Conservation (phyloP, 1,139 yeast genomes). For the Hyphopichia wangnamkhiaoensis region DNA sequence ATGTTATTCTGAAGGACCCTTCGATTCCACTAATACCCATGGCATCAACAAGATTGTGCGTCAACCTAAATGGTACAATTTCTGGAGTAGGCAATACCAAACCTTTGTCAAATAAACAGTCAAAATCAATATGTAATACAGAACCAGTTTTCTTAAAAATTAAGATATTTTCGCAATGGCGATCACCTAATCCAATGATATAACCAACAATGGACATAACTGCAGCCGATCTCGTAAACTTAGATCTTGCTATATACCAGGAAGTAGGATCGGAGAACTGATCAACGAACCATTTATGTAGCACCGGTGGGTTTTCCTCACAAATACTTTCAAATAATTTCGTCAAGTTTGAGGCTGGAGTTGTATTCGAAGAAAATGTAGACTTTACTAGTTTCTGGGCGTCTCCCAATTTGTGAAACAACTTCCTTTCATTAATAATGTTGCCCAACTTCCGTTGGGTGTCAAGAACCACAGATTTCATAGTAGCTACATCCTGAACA, state of each 20-base stretch:
- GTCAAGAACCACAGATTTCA: conserved; percentile 64
- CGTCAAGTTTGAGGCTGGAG: conserved; percentile 20
- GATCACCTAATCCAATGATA: conserved; percentile 86
- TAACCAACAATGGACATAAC: conserved; percentile 98
- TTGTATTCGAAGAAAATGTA: conserved; percentile 16
- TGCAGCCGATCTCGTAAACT: conserved; percentile 78
- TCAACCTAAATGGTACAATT: conserved; percentile 88
- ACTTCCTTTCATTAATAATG: conserved; percentile 30
- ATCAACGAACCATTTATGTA: conserved; percentile 85
- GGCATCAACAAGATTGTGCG: conserved; percentile 87
- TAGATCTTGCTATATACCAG: conserved; percentile 82
- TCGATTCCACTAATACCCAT: conserved; percentile 90
- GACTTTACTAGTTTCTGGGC: conserved; percentile 40
- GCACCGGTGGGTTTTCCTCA: conserved; percentile 64
- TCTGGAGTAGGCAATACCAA: conserved; percentile 78
- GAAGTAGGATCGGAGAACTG: conserved; percentile 85
- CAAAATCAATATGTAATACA: conserved; percentile 92
- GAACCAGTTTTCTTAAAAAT: conserved; percentile 75
- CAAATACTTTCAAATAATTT: conserved; percentile 33
- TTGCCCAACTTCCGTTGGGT: conserved; percentile 42
- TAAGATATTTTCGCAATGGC: conserved; percentile 91
- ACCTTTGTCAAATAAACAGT: conserved; percentile 89
- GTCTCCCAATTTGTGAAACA: conserved; percentile 37
- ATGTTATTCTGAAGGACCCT: conserved; percentile 81
- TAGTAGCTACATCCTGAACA: conserved; percentile 81